phyloP scores from a whole-genome alignment of 257 asterid species.

The Nemophila menziesii region DNA sequence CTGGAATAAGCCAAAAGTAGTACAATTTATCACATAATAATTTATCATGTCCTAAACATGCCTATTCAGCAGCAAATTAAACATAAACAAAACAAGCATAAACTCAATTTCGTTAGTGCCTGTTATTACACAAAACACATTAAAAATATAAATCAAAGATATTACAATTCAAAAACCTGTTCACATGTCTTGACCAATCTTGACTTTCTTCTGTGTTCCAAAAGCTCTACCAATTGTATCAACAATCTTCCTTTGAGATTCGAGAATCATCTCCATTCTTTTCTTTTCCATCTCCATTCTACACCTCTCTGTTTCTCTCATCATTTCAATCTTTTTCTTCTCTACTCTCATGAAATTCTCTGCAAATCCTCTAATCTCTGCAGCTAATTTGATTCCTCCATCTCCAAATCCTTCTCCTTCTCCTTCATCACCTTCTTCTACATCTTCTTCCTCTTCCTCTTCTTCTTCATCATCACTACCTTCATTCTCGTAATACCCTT shows the following conservation, averaged over 20 bases:
- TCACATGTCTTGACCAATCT: slow-evolving; percentile 35
- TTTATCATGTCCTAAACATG: background rate
- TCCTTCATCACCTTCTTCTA: slow-evolving; percentile 15
- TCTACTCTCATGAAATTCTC: slow-evolving; percentile 78
- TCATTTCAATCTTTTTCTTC: slow-evolving; percentile 70
- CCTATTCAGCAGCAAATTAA: background rate
- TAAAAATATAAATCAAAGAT: background rate
- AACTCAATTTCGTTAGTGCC: background rate
- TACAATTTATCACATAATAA: no score
- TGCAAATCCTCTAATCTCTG: slow-evolving; percentile 58
- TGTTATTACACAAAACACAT: background rate
- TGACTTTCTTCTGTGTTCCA: slow-evolving; percentile 44
- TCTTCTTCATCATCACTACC: slow-evolving; percentile 22
- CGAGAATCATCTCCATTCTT: slow-evolving; percentile 77
- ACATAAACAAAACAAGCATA: background rate
- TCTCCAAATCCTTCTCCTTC: slow-evolving; percentile 20
- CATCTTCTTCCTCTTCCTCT: slow-evolving; percentile 25
- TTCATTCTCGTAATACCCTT: slow-evolving; percentile 19
- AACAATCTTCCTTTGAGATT: slow-evolving; percentile 58
- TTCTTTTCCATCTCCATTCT: slow-evolving; percentile 80
- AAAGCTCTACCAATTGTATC: slow-evolving; percentile 55
- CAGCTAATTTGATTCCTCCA: slow-evolving; percentile 50
- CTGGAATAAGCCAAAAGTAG: no score
- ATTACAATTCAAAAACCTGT: background rate
- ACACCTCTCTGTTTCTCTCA: slow-evolving; percentile 48